Evolutionary conservation across 1,284 basidiomycete species (phyloP).

Genomic region (Heterobasidion parviporum): DNA sequence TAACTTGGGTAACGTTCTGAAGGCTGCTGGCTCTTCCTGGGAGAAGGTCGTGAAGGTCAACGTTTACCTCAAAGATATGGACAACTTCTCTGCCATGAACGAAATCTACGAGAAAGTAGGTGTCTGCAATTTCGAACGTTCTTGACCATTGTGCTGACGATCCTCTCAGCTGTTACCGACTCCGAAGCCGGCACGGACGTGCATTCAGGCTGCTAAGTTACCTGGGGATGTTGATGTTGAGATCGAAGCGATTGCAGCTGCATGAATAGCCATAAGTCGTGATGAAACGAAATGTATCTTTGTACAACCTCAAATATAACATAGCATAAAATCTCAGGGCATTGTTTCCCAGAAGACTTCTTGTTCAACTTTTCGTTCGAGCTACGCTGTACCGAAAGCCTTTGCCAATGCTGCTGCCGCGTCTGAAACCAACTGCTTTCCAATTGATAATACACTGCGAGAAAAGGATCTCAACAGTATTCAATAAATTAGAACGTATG

Average conservation of each 20-base stretch:
- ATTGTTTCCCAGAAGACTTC: neutral
- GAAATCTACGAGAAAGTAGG: conserved; percentile 44
- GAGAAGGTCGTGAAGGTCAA: conserved; percentile 53
- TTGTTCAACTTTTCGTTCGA: neutral
- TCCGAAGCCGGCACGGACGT: conserved; percentile 74
- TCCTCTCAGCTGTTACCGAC: conserved; percentile 33
- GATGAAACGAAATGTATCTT: neutral
- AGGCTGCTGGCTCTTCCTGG: conserved; percentile 46
- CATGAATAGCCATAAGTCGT: conserved; percentile 13
- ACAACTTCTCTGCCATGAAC: conserved; percentile 47
- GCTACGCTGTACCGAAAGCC: conserved; percentile 25
- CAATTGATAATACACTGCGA: conserved; percentile 38
- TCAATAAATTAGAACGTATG: neutral
- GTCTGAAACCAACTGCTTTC: conserved; percentile 46
- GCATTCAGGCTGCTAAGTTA: conserved; percentile 71
- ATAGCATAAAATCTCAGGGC: neutral
- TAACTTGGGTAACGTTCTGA: conserved; percentile 44
- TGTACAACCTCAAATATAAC: neutral
- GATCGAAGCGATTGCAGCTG: conserved; percentile 63
- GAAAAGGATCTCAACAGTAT: conserved; percentile 5
- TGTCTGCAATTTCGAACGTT: neutral
- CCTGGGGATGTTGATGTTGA: conserved; percentile 75
- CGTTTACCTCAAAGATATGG: conserved; percentile 52
- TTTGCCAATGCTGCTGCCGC: conserved; percentile 38
- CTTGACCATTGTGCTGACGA: neutral